Conservation (phyloP, 768 basidiomycete species). For the Boletus barrowsii region DNA sequence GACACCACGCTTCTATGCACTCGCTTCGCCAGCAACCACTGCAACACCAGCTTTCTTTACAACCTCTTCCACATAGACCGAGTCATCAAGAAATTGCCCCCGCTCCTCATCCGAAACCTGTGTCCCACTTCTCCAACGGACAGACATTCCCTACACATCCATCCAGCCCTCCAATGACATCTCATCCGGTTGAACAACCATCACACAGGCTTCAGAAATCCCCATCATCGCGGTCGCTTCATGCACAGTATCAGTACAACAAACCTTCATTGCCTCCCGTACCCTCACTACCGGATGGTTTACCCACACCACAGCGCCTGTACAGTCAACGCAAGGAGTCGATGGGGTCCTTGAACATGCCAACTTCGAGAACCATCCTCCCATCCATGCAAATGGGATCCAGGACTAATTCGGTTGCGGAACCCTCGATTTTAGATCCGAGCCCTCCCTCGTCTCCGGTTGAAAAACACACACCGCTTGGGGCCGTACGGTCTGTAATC, state of each 20-base stretch:
- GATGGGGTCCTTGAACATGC: constrained; percentile 28
- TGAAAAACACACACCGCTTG: constrained; percentile 49
- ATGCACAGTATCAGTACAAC: constrained; percentile 48
- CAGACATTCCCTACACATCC: constrained; percentile 11
- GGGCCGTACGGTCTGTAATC: constrained; percentile 73
- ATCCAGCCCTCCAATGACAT: constrained; percentile 6
- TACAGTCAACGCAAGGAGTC: constrained; percentile 22
- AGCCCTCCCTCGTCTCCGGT: constrained; percentile 86
- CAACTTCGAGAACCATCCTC: constrained; percentile 49
- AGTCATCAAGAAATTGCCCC: constrained; percentile 10
- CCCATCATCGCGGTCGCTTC: constrained; percentile 57
- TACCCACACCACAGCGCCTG: constrained; percentile 30
- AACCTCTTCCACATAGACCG: constrained; percentile 10
- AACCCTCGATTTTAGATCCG: constrained; percentile 58
- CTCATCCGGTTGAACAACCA: constrained; percentile 47
- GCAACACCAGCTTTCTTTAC: constrained; percentile 18
- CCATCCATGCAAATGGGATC: constrained; percentile 61
- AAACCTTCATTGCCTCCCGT: constrained; percentile 34
- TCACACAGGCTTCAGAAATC: constrained; percentile 45
- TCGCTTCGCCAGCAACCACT: constrained; percentile 28
- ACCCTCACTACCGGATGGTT: constrained; percentile 35
- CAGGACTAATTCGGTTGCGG: constrained; percentile 49
- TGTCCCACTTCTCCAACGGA: constrained; percentile 7
- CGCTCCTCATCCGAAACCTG: constrained; percentile 18
- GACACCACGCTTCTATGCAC: constrained; percentile 25